Evolutionary conservation across 306 rosid genomes (phyloP).

Genomic region (Clitoria ternatea): DNA sequence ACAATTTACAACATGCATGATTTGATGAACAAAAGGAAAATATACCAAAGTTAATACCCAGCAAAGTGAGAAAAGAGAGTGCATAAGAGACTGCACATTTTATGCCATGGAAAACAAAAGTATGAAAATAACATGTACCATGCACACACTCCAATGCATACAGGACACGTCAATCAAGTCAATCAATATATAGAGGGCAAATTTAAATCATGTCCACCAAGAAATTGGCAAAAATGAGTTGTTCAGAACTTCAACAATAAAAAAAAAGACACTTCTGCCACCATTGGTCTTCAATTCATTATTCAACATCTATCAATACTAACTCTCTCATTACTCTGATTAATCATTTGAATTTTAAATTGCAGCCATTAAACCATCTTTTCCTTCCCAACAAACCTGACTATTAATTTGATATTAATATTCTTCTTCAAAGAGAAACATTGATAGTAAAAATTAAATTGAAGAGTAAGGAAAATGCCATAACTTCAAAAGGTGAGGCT

Average conservation of each 20-base stretch:
- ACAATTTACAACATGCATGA: constrained; percentile 1
- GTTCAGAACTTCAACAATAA: not conserved
- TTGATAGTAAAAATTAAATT: not conserved
- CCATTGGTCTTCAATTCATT: not conserved
- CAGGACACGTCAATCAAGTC: not conserved
- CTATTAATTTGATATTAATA: not conserved
- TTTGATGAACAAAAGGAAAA: not conserved
- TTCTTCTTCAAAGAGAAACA: constrained; percentile 7
- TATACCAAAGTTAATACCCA: not conserved
- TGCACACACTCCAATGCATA: constrained; percentile 9
- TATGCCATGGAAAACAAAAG: not conserved
- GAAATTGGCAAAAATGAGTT: not conserved
- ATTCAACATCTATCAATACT: not conserved
- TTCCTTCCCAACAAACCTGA: not conserved
- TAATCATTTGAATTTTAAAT: constrained; percentile 1
- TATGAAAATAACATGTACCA: not conserved
- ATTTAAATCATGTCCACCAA: not conserved
- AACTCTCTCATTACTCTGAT: not conserved
- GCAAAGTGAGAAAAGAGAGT: not conserved
- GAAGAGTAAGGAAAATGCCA: not conserved
- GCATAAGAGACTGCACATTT: not conserved
- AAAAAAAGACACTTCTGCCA: not conserved
- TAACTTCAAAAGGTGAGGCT: not conserved
- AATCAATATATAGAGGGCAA: not conserved
- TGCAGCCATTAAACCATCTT: constrained; percentile 1